These are phyloP conservation scores for Veloboletus limbatus DNA, from an alignment of 1,284 basidiomycete species.

Conservation along the genomic window DNA sequence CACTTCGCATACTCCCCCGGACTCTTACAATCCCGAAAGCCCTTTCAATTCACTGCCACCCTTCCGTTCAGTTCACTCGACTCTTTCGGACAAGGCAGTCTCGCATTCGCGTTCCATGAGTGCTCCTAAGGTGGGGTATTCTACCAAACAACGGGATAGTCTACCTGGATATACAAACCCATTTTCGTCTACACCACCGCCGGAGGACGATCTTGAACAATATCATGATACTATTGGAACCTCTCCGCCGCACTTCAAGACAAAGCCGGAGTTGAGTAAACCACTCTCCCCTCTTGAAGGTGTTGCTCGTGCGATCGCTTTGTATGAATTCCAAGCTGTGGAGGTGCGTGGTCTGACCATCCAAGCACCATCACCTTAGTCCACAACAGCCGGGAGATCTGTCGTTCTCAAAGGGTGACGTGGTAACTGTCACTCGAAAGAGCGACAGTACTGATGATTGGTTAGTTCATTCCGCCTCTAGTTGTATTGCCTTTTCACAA, in stretches of 20 bases:
- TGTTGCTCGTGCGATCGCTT: constrained; percentile 71
- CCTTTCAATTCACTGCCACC: constrained; percentile 37
- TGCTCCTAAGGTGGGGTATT: constrained; percentile 15
- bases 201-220: constrained; percentile 18
- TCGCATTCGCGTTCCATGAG: constrained; percentile 42
- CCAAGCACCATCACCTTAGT: constrained; percentile 5
- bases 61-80: constrained; percentile 24
- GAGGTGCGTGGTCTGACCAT: constrained; percentile 45
- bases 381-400: constrained; percentile 67
- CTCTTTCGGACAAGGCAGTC: constrained; percentile 26
- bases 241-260: constrained; percentile 37
- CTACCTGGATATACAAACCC: constrained; percentile 23
- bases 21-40: constrained; percentile 31
- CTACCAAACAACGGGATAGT: constrained; percentile 4
- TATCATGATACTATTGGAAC: constrained; percentile 4
- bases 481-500: constrained; percentile 1
- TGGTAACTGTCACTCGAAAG: constrained; percentile 73
- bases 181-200: constrained; percentile 26
- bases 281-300: constrained; percentile 55
- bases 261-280: constrained; percentile 48
- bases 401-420: constrained; percentile 80
- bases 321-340: constrained; percentile 74
- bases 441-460: constrained; percentile 79
- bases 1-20: constrained; percentile 12
- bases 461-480: constrained; percentile 38